phyloP scores from a whole-genome alignment of 257 asterid genomes.

The Ocimum tenuiflorum region DNA sequence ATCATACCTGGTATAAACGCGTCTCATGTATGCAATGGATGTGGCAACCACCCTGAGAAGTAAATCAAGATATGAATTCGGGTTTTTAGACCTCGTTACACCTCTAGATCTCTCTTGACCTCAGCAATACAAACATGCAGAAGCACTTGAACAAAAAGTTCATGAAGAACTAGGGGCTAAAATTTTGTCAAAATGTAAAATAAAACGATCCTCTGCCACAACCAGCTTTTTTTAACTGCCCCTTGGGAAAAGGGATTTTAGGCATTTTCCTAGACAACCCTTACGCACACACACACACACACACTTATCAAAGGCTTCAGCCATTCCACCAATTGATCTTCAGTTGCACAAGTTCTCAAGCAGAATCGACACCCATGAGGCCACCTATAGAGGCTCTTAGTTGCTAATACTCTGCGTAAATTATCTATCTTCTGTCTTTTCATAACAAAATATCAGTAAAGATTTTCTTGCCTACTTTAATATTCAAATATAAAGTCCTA shows the following conservation, averaged over 20 bases:
- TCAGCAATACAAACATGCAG: background rate
- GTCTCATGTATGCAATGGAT: conserved; percentile 90
- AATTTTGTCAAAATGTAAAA: background rate
- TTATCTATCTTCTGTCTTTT: background rate
- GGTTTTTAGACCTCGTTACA: background rate
- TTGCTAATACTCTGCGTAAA: background rate
- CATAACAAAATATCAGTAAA: background rate
- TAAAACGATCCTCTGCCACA: background rate
- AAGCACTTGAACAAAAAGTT: background rate
- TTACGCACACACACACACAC: background rate
- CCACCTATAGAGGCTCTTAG: background rate
- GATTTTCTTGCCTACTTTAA: background rate
- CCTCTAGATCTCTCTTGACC: background rate
- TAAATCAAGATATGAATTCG: conserved; percentile 17
- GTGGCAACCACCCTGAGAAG: conserved; percentile 94
- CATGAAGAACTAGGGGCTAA: background rate
- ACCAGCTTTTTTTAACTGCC: background rate
- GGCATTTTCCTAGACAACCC: background rate
- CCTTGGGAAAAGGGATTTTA: background rate
- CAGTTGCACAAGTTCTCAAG: background rate
- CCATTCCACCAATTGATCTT: background rate
- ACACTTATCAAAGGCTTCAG: background rate
- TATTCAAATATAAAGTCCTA: no score
- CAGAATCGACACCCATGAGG: background rate
- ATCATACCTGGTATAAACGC: conserved; percentile 66